phyloP scores from a whole-genome alignment of 208 protist genomes.

The Leishmania martiniquensis region DNA sequence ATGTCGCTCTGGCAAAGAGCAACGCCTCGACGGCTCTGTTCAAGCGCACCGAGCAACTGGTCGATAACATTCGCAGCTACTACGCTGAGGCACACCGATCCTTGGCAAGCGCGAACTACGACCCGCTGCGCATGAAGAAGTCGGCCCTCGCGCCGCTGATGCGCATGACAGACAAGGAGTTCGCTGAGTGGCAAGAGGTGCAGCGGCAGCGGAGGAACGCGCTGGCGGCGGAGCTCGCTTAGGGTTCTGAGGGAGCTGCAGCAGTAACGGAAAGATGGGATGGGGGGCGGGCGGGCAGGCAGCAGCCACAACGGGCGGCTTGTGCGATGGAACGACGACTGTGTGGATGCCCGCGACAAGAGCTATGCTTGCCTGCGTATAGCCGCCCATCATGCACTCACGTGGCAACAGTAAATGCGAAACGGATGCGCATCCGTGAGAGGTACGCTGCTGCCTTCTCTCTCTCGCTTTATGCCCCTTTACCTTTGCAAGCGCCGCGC shows the following conservation, averaged over 20 bases:
- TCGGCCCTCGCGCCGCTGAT: slow-evolving; percentile 67
- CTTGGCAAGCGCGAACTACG: slow-evolving; percentile 81
- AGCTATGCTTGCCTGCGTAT: background rate
- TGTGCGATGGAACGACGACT: background rate
- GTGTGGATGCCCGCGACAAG: background rate
- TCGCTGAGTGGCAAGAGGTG: slow-evolving; percentile 68
- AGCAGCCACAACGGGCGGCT: background rate
- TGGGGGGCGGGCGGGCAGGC: background rate
- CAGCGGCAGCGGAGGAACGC: slow-evolving; percentile 56
- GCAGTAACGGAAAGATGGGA: background rate
- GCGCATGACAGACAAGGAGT: slow-evolving; percentile 72
- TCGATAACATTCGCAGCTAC: slow-evolving; percentile 61
- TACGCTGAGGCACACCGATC: slow-evolving; percentile 82
- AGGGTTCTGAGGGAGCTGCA: slow-evolving; percentile 1
- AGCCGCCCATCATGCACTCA: background rate
- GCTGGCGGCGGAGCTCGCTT: slow-evolving; percentile 59
- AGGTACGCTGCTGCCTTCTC: background rate
- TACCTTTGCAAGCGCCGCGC: slow-evolving; percentile 15
- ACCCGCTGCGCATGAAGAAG: slow-evolving; percentile 83
- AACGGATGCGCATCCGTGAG: background rate
- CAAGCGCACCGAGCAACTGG: slow-evolving; percentile 59
- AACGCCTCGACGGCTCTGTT: slow-evolving; percentile 44
- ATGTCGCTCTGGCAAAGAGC: slow-evolving; percentile 36
- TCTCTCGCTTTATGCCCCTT: too few relatives aligned
- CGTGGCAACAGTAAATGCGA: background rate